These are phyloP conservation scores for Geotrichum citri-aurantii DNA, from an alignment of 1,139 yeast species.

Conservation along the genomic window DNA sequence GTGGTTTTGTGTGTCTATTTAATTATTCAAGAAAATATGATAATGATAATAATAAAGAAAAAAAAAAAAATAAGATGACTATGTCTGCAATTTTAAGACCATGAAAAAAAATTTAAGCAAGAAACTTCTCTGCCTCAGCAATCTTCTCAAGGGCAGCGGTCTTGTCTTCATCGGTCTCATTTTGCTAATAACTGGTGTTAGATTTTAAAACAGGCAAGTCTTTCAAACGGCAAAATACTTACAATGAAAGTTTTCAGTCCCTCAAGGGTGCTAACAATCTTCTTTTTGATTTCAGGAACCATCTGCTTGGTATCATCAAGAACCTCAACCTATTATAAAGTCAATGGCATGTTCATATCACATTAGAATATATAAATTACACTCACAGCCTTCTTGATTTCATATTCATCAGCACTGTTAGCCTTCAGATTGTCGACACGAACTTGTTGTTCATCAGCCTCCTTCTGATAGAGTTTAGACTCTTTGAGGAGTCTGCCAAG, in stretches of 20 bases:
- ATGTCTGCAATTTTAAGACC: not conserved
- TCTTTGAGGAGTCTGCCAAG: conserved; percentile 71
- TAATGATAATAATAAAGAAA: too few relatives aligned
- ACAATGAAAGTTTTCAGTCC: conserved; percentile 42
- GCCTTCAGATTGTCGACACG: conserved; percentile 40
- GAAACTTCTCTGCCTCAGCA: conserved; percentile 31
- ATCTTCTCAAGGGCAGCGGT: conserved; percentile 39
- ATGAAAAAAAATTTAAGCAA: conserved; percentile 8
- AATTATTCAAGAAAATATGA: not conserved
- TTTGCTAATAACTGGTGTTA: conserved; percentile 37
- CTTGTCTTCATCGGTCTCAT: conserved; percentile 44
- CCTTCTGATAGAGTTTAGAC: conserved; percentile 56
- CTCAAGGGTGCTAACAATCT: conserved; percentile 46
- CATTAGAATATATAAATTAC: conserved; percentile 9
- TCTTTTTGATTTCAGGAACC: conserved; percentile 55
- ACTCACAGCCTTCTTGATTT: conserved; percentile 54
- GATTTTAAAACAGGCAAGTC: not conserved
- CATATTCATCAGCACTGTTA: conserved; percentile 56
- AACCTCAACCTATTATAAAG: conserved; percentile 44
- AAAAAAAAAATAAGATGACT: not conserved
- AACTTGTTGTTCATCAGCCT: conserved; percentile 54
- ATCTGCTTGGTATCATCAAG: conserved; percentile 63
- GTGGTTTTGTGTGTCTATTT: not conserved
- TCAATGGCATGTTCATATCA: not conserved
- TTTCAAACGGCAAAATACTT: conserved; percentile 18